phyloP scores from a whole-genome alignment of 2,329 filamentous ascomycete genomes.

The Colletotrichum sp. region DNA sequence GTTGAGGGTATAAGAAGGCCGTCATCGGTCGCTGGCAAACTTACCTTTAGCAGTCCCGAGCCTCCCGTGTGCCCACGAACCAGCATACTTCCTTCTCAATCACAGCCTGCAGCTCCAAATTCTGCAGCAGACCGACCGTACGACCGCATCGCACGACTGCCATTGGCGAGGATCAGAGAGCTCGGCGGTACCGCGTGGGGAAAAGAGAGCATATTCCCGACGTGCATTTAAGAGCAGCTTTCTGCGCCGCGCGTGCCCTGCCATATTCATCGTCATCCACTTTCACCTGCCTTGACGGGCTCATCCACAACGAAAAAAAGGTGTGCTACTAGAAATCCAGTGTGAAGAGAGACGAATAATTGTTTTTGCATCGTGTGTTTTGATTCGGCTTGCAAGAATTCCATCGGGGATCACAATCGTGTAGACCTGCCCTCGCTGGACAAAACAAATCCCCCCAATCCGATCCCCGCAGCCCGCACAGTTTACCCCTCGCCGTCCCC shows the following conservation, averaged over 20 bases:
- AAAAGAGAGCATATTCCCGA: not conserved
- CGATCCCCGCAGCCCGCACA: slow-evolving; percentile 10
- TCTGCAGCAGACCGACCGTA: not conserved
- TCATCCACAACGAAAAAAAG: not conserved
- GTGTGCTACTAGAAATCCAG: not conserved
- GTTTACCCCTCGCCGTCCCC: slow-evolving; percentile 14
- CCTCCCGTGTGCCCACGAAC: not conserved
- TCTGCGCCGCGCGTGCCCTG: not conserved
- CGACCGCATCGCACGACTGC: not conserved
- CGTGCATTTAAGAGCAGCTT: not conserved
- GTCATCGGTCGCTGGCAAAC: not conserved
- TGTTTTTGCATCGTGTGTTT: not conserved
- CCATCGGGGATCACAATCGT: not conserved
- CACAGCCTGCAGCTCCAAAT: not conserved
- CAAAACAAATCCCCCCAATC: not conserved
- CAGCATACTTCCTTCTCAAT: not conserved
- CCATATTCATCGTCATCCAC: not conserved
- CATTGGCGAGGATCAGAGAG: slow-evolving; percentile 1
- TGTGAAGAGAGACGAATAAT: not conserved
- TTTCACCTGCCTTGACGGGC: not conserved
- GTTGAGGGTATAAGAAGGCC: not conserved
- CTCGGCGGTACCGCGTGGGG: slow-evolving; percentile 3
- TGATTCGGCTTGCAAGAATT: fast-evolving
- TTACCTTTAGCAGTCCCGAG: not conserved
- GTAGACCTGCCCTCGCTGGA: not conserved